Percentiles rank a stretch among this genome's conserved stretches.
These are phyloP conservation scores for Mychonastes homosphaera DNA, from an alignment of 139 green algal genomes.

Conservation along the genomic window DNA sequence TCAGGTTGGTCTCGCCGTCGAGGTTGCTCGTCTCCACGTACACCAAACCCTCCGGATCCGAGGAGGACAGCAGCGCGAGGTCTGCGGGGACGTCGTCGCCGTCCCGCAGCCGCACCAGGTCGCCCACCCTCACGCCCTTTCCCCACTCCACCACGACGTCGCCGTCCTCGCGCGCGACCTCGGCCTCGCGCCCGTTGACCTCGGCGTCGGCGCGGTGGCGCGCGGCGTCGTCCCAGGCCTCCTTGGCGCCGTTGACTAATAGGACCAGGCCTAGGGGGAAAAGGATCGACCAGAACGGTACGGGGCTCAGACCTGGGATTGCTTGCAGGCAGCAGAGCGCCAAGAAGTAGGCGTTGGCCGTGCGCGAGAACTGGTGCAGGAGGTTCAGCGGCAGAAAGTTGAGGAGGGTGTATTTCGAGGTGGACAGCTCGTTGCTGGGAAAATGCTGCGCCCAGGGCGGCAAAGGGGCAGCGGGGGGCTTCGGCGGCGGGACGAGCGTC, in stretches of 20 bases:
- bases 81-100: slow-evolving; percentile 65
- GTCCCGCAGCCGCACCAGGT: slow-evolving; percentile 34
- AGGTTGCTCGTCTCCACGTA: slow-evolving; percentile 80
- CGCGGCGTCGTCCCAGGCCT: slow-evolving; percentile 38
- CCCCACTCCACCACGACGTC: slow-evolving; percentile 13
- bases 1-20: slow-evolving; percentile 92
- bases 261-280: slow-evolving; percentile 68
- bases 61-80: slow-evolving; percentile 53
- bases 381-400: slow-evolving; percentile 59
- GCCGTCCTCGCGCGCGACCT: slow-evolving; percentile 8
- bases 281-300: slow-evolving; percentile 52
- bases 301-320: slow-evolving; percentile 44
- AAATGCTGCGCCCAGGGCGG: too few relatives aligned
- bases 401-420: slow-evolving; percentile 48
- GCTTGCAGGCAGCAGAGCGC: slow-evolving; percentile 34
- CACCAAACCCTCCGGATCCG: slow-evolving; percentile 43
- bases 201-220: slow-evolving; percentile 22
- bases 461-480: too few relatives aligned
- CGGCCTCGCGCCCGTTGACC: not conserved
- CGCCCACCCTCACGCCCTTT: slow-evolving; percentile 4
- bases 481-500: too few relatives aligned
- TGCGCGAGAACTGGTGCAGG: slow-evolving; percentile 50
- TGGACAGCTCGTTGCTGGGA: slow-evolving; percentile 36
- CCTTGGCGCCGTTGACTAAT: slow-evolving; percentile 62
- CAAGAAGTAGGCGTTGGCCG: slow-evolving; percentile 61